A percentile compares a stretch with the other conserved stretches of the same genome.
phyloP scores from a whole-genome alignment of 495 filamentous ascomycete genomes.

The Penicillium paxilli region DNA sequence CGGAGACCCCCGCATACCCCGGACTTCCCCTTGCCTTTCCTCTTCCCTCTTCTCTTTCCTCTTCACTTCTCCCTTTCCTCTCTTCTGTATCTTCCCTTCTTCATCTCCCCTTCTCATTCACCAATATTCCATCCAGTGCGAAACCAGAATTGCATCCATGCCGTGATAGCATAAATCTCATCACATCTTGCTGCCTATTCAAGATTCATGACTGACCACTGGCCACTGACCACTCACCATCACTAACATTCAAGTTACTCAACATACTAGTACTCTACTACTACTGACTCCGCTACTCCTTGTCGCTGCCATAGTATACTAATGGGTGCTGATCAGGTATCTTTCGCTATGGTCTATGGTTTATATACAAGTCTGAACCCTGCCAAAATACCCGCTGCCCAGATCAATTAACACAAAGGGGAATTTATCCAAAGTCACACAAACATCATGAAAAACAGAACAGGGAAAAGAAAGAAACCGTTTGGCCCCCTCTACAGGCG shows the following conservation, averaged over 20 bases:
- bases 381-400: neutral
- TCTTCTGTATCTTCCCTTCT: neutral
- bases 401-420: slow-evolving; percentile 25
- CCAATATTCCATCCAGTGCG: too few species aligned
- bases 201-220: neutral
- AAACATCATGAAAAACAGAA: slow-evolving; percentile 8
- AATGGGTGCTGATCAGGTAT: slow-evolving; percentile 6
- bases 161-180: too few species aligned
- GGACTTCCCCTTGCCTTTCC: slow-evolving; percentile 8
- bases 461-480: neutral
- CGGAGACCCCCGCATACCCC: slow-evolving; percentile 16
- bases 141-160: too few species aligned
- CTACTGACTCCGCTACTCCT: neutral
- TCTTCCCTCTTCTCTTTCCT: neutral
- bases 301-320: neutral
- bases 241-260: too few species aligned
- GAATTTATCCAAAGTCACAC: slow-evolving; percentile 18
- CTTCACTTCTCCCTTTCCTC: neutral
- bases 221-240: neutral
- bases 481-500: slow-evolving; percentile 28
- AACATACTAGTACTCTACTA: too few species aligned
- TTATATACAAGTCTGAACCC: slow-evolving; percentile 23
- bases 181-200: too few species aligned
- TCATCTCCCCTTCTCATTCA: neutral
- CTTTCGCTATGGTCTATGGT: slow-evolving; percentile 28